These are phyloP conservation scores for Sporothrix brasiliensis DNA, from an alignment of 2,329 filamentous ascomycete genomes.

Conservation along the genomic window DNA sequence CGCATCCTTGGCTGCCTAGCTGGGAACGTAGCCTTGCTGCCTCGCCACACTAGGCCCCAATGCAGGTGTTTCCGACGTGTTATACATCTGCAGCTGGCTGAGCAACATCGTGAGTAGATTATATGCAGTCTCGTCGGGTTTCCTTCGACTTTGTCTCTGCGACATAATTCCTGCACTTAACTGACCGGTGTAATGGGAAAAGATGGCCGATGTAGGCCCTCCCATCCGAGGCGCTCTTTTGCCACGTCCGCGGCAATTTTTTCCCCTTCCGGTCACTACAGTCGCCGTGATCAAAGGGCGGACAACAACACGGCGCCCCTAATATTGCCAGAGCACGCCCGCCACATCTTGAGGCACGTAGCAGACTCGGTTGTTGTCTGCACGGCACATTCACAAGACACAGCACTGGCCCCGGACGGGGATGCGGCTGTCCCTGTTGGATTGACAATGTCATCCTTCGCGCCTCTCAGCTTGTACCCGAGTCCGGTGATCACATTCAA, in stretches of 20 bases:
- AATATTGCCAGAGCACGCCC: conserved; percentile 52
- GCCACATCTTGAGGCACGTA: conserved; percentile 57
- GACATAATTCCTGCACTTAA: not conserved
- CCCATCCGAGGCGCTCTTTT: not conserved
- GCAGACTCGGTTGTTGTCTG: conserved; percentile 48
- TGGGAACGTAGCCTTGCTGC: conserved; percentile 23
- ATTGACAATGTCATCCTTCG: conserved; percentile 65
- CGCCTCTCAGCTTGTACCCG: conserved; percentile 57
- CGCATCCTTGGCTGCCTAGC: conserved; percentile 29
- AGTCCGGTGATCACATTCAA: conserved; percentile 60
- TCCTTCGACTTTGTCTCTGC: not conserved
- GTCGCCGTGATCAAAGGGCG: not conserved
- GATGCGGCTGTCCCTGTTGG: conserved; percentile 45
- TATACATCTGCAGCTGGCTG: not conserved
- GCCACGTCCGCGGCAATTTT: not conserved
- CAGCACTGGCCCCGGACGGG: conserved; percentile 26
- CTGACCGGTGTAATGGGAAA: not conserved
- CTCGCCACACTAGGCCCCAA: not conserved
- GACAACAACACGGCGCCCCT: conserved; percentile 29
- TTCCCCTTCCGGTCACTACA: not conserved
- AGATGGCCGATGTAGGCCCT: not conserved
- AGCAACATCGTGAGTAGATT: not conserved
- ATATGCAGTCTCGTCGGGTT: not conserved
- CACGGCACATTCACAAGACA: conserved; percentile 39
- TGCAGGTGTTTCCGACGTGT: not conserved